Conservation (phyloP, 768 basidiomycete genomes). For the Lentinula sp. region DNA sequence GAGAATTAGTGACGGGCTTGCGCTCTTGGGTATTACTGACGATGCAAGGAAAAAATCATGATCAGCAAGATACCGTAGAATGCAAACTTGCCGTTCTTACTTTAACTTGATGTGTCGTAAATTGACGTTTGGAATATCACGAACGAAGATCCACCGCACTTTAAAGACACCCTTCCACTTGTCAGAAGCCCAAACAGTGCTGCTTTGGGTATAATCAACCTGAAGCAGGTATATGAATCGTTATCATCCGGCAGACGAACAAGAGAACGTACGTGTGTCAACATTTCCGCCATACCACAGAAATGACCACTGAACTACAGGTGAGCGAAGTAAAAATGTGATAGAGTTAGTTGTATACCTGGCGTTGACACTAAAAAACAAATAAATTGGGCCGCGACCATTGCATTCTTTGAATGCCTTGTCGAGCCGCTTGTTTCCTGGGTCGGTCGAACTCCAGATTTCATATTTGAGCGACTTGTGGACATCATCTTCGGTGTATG, state of each 20-base stretch:
- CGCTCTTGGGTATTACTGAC: constrained; percentile 92
- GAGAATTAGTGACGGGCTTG: constrained; percentile 96
- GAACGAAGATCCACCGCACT: constrained; percentile 95
- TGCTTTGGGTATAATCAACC: constrained; percentile 92
- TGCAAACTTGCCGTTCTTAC: constrained; percentile 34
- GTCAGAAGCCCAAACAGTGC: constrained; percentile 96
- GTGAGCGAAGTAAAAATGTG: neutral
- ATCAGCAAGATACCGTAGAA: neutral
- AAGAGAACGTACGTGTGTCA: constrained; percentile 65
- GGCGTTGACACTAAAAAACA: constrained; percentile 98
- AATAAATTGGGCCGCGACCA: constrained; percentile 89
- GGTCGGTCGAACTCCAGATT: constrained; percentile 96
- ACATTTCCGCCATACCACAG: constrained; percentile 98
- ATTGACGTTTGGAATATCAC: constrained; percentile 89
- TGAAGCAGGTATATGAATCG: constrained; percentile 16
- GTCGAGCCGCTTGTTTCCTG: constrained; percentile 95
- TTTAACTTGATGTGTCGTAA: constrained; percentile 85
- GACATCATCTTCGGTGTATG: constrained; percentile 98
- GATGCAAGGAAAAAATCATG: constrained; percentile 15
- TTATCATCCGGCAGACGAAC: neutral
- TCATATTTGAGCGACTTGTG: constrained; percentile 98
- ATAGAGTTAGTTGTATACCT: constrained; percentile 33
- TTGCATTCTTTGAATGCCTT: constrained; percentile 96
- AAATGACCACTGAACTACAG: constrained; percentile 73
- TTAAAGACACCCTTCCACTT: constrained; percentile 99